Conservation (phyloP, 2,329 filamentous ascomycete genomes). For the Graphilbum sp. region DNA sequence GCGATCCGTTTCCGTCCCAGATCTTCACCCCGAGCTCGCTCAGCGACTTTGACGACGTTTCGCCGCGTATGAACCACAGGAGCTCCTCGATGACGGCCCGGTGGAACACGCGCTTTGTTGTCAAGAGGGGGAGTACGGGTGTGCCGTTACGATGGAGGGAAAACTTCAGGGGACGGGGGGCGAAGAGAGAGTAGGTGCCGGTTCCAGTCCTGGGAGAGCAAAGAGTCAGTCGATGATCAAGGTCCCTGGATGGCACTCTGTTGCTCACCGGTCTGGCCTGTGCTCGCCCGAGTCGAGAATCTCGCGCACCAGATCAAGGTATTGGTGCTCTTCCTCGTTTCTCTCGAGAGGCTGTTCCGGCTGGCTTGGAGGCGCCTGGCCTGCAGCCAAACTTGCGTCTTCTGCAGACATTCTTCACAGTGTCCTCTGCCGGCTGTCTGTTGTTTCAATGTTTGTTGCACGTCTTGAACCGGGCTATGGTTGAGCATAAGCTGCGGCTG, state of each 20-base stretch:
- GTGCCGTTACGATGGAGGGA: constrained; percentile 47
- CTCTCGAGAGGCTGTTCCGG: no score
- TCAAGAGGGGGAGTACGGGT: constrained; percentile 77
- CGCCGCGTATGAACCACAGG: constrained; percentile 85
- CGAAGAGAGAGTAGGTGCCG: constrained; percentile 79
- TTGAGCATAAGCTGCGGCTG: no score
- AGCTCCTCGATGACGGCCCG: constrained; percentile 83
- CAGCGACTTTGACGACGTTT: constrained; percentile 63
- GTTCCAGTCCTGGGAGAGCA: constrained; percentile 83
- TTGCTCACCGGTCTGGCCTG: constrained; percentile 68
- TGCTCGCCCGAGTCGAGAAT: constrained; percentile 75
- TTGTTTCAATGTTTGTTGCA: no score
- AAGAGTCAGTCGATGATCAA: no score
- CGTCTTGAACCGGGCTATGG: no score
- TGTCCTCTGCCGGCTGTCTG: no score
- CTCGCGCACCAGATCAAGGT: constrained; percentile 72
- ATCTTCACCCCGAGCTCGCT: constrained; percentile 77
- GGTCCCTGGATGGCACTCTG: no score
- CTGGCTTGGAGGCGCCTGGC: no score
- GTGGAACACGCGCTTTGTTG: constrained; percentile 91
- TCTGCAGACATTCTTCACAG: no score
- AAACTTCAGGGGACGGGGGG: constrained; percentile 76
- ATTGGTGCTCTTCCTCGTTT: constrained; percentile 66
- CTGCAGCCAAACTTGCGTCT: no score
- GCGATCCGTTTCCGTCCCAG: constrained; percentile 93